These are phyloP conservation scores for Chloris gayana DNA, from an alignment of 176 grass and related monocot species.

Conservation along the genomic window DNA sequence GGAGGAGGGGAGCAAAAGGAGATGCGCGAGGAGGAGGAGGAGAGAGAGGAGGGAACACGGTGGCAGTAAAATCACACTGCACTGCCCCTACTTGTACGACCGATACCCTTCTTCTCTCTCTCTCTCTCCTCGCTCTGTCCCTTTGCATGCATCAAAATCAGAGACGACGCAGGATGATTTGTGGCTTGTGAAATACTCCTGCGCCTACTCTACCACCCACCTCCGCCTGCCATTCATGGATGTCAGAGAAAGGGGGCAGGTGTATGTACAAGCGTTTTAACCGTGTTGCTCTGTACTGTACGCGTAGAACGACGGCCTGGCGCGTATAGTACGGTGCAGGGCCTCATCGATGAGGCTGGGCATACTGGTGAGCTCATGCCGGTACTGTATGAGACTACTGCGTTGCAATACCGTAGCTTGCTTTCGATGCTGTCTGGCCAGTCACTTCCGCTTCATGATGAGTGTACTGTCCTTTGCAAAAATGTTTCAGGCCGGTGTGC, in stretches of 20 bases:
- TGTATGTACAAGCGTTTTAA: slow-evolving; percentile 16
- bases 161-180: slow-evolving; percentile 36
- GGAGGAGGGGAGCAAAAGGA: background rate
- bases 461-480: background rate
- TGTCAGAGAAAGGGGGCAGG: slow-evolving; percentile 55
- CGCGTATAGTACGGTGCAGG: slow-evolving; percentile 13
- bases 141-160: slow-evolving; percentile 90
- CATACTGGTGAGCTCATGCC: background rate
- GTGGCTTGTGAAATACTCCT: slow-evolving; percentile 46
- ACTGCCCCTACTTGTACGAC: slow-evolving; percentile 31
- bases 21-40: background rate
- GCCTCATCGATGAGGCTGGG: background rate
- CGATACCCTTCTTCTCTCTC: slow-evolving; percentile 36
- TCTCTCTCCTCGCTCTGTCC: slow-evolving; percentile 36
- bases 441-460: slow-evolving; percentile 26
- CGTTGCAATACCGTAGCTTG: background rate
- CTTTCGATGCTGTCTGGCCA: background rate
- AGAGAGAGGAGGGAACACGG: slow-evolving; percentile 23
- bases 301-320: slow-evolving; percentile 19
- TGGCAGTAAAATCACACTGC: slow-evolving; percentile 57
- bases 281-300: background rate
- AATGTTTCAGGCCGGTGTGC: too few species aligned
- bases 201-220: background rate
- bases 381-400: background rate
- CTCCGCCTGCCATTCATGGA: slow-evolving; percentile 56